Conservation (phyloP, 441 rosid species). For the Gossypium trilobum region DNA sequence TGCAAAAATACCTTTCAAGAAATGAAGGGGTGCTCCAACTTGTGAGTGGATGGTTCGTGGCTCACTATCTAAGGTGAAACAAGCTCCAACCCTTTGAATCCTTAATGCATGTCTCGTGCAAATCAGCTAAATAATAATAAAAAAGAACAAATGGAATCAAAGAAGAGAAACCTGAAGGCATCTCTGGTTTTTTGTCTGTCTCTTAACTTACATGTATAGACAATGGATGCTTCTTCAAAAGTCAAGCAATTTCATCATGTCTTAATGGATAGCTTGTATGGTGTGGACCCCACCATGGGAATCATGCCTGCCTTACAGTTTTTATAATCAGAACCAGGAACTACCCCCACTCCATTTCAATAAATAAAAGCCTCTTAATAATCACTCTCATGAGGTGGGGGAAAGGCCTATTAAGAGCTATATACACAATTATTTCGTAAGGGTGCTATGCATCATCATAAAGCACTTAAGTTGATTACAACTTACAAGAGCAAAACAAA, state of each 20-base stretch:
- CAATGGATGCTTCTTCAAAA: slow-evolving; percentile 30
- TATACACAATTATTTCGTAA: slow-evolving; percentile 27
- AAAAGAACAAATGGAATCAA: neutral
- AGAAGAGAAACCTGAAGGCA: slow-evolving; percentile 9
- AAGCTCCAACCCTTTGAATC: slow-evolving; percentile 22
- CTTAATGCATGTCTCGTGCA: neutral
- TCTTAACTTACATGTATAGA: slow-evolving; percentile 23
- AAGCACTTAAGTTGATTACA: slow-evolving; percentile 36
- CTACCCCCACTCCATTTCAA: slow-evolving; percentile 26
- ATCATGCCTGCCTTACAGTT: slow-evolving; percentile 18
- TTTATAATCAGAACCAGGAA: slow-evolving; percentile 37
- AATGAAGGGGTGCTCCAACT: slow-evolving; percentile 16
- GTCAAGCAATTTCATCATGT: slow-evolving; percentile 17
- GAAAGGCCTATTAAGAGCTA: slow-evolving; percentile 34
- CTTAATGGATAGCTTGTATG: slow-evolving; percentile 21
- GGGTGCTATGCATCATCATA: slow-evolving; percentile 39
- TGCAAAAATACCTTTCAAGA: slow-evolving; percentile 14
- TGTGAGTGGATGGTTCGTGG: slow-evolving; percentile 40
- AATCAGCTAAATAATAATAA: too few relatives aligned
- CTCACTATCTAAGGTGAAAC: slow-evolving; percentile 34
- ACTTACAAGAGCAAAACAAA: slow-evolving; percentile 18
- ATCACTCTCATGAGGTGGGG: slow-evolving; percentile 22
- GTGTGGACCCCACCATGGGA: slow-evolving; percentile 23
- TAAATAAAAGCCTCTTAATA: slow-evolving; percentile 28
- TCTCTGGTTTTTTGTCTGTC: slow-evolving; percentile 25